These are phyloP conservation scores for Apiospora saccharicola DNA, from an alignment of 2,329 filamentous ascomycete genomes.

Conservation along the genomic window DNA sequence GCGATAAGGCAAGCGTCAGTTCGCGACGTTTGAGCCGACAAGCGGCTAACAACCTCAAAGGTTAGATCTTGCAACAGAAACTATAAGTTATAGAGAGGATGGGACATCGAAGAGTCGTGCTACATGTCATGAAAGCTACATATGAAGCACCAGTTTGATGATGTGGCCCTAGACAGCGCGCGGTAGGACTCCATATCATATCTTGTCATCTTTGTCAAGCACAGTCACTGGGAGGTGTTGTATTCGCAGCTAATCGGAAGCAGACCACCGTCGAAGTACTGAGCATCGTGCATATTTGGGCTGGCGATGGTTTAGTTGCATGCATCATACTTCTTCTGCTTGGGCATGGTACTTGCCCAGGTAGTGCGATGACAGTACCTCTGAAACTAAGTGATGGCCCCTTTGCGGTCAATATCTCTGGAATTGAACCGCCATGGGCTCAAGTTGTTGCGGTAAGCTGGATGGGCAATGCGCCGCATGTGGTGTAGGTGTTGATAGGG, in stretches of 20 bases:
- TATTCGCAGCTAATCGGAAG: background rate
- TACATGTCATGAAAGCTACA: background rate
- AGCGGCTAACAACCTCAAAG: background rate
- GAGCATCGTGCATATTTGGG: background rate
- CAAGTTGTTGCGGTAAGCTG: background rate
- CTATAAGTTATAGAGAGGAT: background rate
- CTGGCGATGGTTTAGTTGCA: constrained; percentile 19
- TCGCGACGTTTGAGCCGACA: background rate
- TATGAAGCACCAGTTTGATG: background rate
- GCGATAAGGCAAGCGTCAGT: background rate
- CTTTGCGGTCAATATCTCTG: background rate
- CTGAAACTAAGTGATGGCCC: background rate
- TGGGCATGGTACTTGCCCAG: background rate
- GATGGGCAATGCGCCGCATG: background rate
- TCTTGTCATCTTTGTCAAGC: background rate
- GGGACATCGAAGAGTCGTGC: background rate
- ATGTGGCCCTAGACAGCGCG: background rate
- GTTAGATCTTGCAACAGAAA: background rate
- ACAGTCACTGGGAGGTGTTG: background rate
- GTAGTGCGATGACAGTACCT: background rate
- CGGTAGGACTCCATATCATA: background rate
- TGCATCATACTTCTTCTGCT: background rate
- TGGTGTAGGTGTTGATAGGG: background rate
- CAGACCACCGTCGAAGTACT: background rate
- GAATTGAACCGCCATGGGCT: background rate